phyloP scores from a whole-genome alignment of 305 asterid species.

The Fraxinus dipetala region DNA sequence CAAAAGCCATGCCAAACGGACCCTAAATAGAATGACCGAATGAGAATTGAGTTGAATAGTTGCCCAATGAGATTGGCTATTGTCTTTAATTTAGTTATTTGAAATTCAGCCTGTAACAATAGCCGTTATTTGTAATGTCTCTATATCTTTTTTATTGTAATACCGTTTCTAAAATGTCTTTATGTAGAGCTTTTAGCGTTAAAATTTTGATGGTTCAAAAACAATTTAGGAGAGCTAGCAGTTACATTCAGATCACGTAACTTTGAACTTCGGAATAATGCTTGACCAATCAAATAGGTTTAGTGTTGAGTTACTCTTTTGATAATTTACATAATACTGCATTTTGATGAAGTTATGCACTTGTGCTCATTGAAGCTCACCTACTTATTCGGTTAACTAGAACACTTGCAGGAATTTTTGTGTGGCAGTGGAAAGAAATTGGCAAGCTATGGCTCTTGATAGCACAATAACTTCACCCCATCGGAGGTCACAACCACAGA shows the following conservation, averaged over 20 bases:
- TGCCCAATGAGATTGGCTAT: not conserved
- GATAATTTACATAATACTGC: not conserved
- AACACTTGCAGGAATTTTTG: slow-evolving; percentile 32
- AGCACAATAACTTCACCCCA: slow-evolving; percentile 80
- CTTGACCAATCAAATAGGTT: not conserved
- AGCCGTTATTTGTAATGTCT: not conserved
- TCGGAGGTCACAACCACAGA: slow-evolving; percentile 73
- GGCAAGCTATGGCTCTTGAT: slow-evolving; percentile 63
- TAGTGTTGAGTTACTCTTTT: not conserved
- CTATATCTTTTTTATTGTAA: not conserved
- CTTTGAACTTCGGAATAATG: not conserved
- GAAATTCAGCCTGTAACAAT: not conserved
- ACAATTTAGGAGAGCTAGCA: not conserved
- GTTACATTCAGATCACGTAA: not conserved
- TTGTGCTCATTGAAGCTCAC: not conserved
- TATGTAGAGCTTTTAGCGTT: not conserved
- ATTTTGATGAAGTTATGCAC: not conserved
- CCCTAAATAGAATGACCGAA: not conserved
- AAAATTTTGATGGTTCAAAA: not conserved
- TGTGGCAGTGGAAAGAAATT: slow-evolving; percentile 17
- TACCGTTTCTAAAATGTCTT: not conserved
- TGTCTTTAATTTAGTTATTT: not conserved
- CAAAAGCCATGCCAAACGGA: not conserved
- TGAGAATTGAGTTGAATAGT: not conserved
- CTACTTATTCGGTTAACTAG: slow-evolving; percentile 13